Conservation (phyloP, 441 rosid genomes). For the Erodium moschatum region DNA sequence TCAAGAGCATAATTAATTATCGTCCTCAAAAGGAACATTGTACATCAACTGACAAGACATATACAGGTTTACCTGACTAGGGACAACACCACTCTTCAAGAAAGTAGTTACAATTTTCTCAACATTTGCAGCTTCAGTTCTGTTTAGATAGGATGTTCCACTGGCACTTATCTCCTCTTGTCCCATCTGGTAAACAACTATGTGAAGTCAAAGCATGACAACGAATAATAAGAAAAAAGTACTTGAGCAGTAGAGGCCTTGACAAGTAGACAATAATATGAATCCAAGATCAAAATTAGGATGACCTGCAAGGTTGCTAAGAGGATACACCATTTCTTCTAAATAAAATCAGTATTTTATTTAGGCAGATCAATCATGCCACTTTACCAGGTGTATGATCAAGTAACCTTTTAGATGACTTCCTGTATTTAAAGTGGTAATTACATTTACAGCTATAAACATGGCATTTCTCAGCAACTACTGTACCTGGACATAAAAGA, state of each 20-base stretch:
- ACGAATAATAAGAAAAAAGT: conserved; percentile 10
- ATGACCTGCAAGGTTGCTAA: background rate
- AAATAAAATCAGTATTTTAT: background rate
- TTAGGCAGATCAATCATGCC: background rate
- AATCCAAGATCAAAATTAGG: background rate
- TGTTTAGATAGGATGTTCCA: conserved; percentile 95
- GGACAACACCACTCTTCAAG: conserved; percentile 93
- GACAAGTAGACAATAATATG: background rate
- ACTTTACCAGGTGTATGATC: background rate
- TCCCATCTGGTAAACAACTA: conserved; percentile 68
- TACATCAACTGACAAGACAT: conserved; percentile 10
- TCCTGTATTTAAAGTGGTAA: background rate
- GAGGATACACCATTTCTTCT: background rate
- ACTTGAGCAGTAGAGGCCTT: background rate
- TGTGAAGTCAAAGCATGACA: conserved; percentile 18
- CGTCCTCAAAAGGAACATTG: background rate
- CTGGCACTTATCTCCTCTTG: conserved; percentile 99
- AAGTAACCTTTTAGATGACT: background rate
- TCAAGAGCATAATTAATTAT: conserved; percentile 7
- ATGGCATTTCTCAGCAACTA: background rate
- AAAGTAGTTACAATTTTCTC: conserved; percentile 97
- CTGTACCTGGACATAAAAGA: conserved; percentile 96
- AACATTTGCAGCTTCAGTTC: conserved; percentile 99
- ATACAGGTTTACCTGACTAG: conserved; percentile 56
- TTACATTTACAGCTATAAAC: background rate